Percentiles rank a stretch among this genome's conserved stretches.
phyloP scores from a whole-genome alignment of 2,329 filamentous ascomycete genomes.

The Rugonectria rugulosa region DNA sequence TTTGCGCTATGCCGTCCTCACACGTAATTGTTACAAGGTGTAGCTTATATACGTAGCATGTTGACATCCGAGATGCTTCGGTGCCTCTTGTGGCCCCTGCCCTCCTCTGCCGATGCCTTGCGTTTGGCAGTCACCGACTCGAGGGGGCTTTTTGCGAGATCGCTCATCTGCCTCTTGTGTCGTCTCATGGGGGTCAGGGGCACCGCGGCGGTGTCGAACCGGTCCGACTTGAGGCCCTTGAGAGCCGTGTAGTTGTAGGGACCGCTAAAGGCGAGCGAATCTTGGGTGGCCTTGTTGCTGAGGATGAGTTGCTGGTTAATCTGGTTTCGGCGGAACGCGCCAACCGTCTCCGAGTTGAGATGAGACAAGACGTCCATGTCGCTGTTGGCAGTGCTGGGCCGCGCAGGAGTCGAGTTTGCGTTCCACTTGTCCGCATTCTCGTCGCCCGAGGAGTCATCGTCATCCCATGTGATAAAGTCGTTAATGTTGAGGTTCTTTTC shows the following conservation, averaged over 20 bases:
- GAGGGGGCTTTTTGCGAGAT: conserved; percentile 58
- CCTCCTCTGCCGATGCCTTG: conserved; percentile 58
- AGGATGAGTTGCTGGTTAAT: conserved; percentile 68
- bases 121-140: conserved; percentile 60
- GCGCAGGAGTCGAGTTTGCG: conserved; percentile 59
- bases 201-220: conserved; percentile 69
- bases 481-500: conserved; percentile 71
- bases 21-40: conserved; percentile 46
- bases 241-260: conserved; percentile 68
- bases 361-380: conserved; percentile 63
- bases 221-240: conserved; percentile 69
- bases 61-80: conserved; percentile 67
- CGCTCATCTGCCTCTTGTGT: conserved; percentile 57
- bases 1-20: conserved; percentile 53
- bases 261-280: conserved; percentile 69
- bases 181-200: conserved; percentile 74
- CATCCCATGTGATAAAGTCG: conserved; percentile 76
- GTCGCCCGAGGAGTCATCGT: conserved; percentile 66
- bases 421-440: conserved; percentile 62
- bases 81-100: conserved; percentile 61
- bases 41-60: conserved; percentile 52
- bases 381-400: conserved; percentile 57
- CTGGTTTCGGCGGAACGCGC: conserved; percentile 77
- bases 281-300: conserved; percentile 66
- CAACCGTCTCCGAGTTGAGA: conserved; percentile 72